These are phyloP conservation scores for Sanghuangporus weigelae DNA, from an alignment of 1,284 basidiomycete genomes.

Conservation along the genomic window DNA sequence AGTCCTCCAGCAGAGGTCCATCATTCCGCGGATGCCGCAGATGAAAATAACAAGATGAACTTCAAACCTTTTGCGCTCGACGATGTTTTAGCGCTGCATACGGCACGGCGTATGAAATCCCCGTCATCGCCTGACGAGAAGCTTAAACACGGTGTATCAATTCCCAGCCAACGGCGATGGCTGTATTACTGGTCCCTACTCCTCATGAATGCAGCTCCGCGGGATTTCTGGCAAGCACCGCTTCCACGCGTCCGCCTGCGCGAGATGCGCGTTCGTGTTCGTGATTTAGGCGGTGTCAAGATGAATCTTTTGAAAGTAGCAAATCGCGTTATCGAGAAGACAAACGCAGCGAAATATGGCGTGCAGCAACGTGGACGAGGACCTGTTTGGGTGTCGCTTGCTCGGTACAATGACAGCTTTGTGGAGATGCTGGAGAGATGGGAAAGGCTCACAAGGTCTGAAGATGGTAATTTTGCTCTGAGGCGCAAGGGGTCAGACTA, in stretches of 20 bases:
- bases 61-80: conserved; percentile 40
- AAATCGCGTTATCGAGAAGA: conserved; percentile 45
- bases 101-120: conserved; percentile 62
- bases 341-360: conserved; percentile 30
- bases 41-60: neutral
- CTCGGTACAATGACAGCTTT: conserved; percentile 68
- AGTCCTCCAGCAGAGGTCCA: neutral
- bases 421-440: conserved; percentile 55
- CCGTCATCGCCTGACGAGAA: conserved; percentile 37
- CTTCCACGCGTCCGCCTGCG: conserved; percentile 42
- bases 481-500: conserved; percentile 33
- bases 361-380: conserved; percentile 26
- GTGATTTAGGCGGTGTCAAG: conserved; percentile 46
- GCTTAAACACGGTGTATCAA: conserved; percentile 62
- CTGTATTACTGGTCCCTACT: conserved; percentile 68
- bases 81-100: conserved; percentile 61
- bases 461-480: conserved; percentile 35
- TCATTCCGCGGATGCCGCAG: neutral
- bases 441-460: conserved; percentile 48
- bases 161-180: conserved; percentile 70
- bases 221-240: conserved; percentile 38
- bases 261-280: conserved; percentile 52
- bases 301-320: conserved; percentile 49
- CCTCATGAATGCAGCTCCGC: conserved; percentile 50
- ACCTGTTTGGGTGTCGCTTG: conserved; percentile 70